Percentiles rank a stretch among this genome's conserved stretches.
Evolutionary conservation across 2,329 filamentous ascomycete species (phyloP).

Genomic region (Colletotrichum euphorbiae): DNA sequence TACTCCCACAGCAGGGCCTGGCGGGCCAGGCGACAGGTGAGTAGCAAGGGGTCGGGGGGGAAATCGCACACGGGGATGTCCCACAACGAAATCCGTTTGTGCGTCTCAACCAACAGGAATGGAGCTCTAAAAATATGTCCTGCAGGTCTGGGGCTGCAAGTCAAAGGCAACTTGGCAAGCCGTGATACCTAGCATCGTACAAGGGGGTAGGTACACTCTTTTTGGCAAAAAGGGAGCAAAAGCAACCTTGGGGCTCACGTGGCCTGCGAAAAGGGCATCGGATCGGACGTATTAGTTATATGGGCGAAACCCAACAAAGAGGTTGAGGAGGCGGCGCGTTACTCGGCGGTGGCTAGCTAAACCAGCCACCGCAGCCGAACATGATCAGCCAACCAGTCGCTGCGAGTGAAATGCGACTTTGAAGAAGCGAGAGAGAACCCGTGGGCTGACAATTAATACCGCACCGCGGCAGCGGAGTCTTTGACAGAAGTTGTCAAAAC

Average conservation of each 20-base stretch:
- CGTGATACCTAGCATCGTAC: slow-evolving; percentile 24
- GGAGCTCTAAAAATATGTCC: slow-evolving; percentile 30
- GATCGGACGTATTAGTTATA: slow-evolving; percentile 35
- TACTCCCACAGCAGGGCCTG: too few species aligned
- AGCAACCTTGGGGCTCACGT: slow-evolving; percentile 32
- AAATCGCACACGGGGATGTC: slow-evolving; percentile 32
- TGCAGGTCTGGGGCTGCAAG: slow-evolving; percentile 37
- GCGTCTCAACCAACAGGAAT: slow-evolving; percentile 39
- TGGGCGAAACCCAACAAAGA: slow-evolving; percentile 29
- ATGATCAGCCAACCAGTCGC: slow-evolving; percentile 22
- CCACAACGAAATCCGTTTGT: slow-evolving; percentile 38
- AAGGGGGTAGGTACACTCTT: slow-evolving; percentile 9
- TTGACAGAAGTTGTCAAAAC: not conserved
- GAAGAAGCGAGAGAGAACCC: not conserved
- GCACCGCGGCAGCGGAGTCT: slow-evolving; percentile 18
- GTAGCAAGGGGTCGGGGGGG: slow-evolving; percentile 16
- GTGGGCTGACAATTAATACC: slow-evolving; percentile 30
- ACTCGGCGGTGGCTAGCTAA: slow-evolving; percentile 5
- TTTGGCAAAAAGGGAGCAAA: not conserved
- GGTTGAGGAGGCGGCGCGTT: slow-evolving; percentile 4
- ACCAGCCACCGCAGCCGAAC: slow-evolving; percentile 25
- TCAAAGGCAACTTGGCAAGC: slow-evolving; percentile 31
- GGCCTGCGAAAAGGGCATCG: slow-evolving; percentile 27
- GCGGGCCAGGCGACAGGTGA: not conserved
- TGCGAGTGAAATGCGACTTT: slow-evolving; percentile 20